These are phyloP conservation scores for Delphinella strobiligena DNA, from an alignment of 2,329 filamentous ascomycete genomes.

Conservation along the genomic window DNA sequence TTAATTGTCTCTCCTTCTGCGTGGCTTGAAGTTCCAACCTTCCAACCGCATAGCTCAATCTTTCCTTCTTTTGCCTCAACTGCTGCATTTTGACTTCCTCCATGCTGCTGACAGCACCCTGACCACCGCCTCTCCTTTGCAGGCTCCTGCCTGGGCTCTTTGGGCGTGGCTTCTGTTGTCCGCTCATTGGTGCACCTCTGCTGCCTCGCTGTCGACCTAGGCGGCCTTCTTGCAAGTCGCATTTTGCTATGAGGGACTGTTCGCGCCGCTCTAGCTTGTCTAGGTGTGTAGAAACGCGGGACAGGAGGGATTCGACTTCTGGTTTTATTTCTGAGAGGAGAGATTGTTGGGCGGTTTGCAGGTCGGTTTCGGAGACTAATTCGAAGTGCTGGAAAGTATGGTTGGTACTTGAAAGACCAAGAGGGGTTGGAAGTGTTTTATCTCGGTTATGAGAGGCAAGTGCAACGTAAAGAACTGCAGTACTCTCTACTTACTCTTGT, in stretches of 20 bases:
- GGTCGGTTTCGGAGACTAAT: constrained; percentile 72
- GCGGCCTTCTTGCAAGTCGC: constrained; percentile 70
- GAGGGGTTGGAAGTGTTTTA: too few species aligned
- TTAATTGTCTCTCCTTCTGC: constrained; percentile 59
- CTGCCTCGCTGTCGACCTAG: constrained; percentile 29
- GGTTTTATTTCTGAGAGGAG: constrained; percentile 85
- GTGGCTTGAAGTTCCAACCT: constrained; percentile 74
- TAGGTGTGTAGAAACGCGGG: constrained; percentile 70
- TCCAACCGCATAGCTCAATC: constrained; percentile 76
- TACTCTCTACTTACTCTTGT: constrained; percentile 39
- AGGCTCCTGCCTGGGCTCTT: neutral
- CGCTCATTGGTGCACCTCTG: neutral
- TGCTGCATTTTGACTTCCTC: constrained; percentile 51
- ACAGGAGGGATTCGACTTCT: constrained; percentile 65
- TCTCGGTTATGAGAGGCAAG: too few species aligned
- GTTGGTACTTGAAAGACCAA: too few species aligned
- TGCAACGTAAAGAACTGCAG: too few species aligned
- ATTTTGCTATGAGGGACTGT: constrained; percentile 69
- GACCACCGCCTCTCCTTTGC: constrained; percentile 6
- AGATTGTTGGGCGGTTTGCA: constrained; percentile 70
- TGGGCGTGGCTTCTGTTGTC: constrained; percentile 10
- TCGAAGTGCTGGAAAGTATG: constrained; percentile 63
- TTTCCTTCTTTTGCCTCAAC: constrained; percentile 69
- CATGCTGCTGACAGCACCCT: constrained; percentile 29
- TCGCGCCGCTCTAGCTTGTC: constrained; percentile 74